Evolutionary conservation across 2,329 filamentous ascomycete genomes (phyloP).

Genomic region (Trichoderma harzianum): DNA sequence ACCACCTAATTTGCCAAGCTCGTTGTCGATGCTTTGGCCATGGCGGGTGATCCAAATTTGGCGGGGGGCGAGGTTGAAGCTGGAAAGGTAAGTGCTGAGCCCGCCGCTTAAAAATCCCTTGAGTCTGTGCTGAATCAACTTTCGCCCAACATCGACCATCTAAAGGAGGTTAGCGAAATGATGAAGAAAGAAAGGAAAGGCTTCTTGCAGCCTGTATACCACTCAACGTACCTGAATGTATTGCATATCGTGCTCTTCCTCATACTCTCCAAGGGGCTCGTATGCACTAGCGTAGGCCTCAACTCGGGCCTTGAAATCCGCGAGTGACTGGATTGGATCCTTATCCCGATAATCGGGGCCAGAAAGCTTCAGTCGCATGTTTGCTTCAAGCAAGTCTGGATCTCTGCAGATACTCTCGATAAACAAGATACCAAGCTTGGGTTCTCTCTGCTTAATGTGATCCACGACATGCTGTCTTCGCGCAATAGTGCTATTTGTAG

Average conservation of each 20-base stretch:
- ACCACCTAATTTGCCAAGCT: slow-evolving; percentile 83
- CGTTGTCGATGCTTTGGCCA: slow-evolving; percentile 86
- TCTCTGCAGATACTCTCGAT: slow-evolving; percentile 93
- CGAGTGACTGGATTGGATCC: slow-evolving; percentile 78
- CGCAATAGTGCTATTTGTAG: slow-evolving; percentile 91
- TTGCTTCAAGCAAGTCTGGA: slow-evolving; percentile 79
- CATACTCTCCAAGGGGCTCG: slow-evolving; percentile 82
- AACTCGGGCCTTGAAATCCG: slow-evolving; percentile 90
- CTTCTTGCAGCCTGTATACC: background rate
- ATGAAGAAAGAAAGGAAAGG: background rate
- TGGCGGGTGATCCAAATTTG: slow-evolving; percentile 99
- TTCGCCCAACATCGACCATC: slow-evolving; percentile 96
- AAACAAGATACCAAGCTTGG: slow-evolving; percentile 87
- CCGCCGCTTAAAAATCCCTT: slow-evolving; percentile 89
- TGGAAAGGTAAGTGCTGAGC: slow-evolving; percentile 90
- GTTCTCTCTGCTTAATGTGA: slow-evolving; percentile 76
- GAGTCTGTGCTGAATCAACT: slow-evolving; percentile 85
- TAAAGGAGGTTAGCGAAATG: slow-evolving; percentile 34
- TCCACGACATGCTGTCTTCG: slow-evolving; percentile 81
- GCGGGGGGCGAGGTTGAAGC: slow-evolving; percentile 91
- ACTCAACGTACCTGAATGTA: slow-evolving; percentile 68
- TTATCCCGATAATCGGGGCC: slow-evolving; percentile 95
- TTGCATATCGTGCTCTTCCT: slow-evolving; percentile 85
- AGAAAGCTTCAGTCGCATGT: slow-evolving; percentile 94
- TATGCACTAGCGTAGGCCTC: slow-evolving; percentile 93